phyloP scores from a whole-genome alignment of 176 grass and related monocot species.

The Rhynchospora breviuscula region DNA sequence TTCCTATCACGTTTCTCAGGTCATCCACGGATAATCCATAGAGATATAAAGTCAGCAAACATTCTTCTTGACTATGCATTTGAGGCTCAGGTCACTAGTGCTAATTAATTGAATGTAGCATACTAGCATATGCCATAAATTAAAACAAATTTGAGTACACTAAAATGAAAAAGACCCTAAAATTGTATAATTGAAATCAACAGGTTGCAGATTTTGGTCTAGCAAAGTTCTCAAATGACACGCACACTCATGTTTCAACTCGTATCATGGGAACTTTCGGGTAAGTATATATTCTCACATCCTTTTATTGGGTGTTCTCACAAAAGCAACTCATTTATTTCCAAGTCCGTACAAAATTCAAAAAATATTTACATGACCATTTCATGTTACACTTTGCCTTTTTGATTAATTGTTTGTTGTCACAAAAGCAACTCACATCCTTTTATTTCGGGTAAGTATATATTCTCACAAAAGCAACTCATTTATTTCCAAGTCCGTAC shows the following conservation, averaged over 20 bases:
- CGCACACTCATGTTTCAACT: constrained; percentile 58
- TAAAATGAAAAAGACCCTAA: neutral
- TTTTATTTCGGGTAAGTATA: neutral
- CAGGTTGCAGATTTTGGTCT: constrained; percentile 95
- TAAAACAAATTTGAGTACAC: neutral
- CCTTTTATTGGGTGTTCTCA: neutral
- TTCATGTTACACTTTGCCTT: neutral
- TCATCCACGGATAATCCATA: constrained; percentile 81
- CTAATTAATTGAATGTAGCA: neutral
- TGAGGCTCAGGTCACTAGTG: constrained; percentile 54
- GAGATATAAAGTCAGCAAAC: constrained; percentile 85
- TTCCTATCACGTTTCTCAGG: constrained; percentile 30
- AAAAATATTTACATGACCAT: neutral
- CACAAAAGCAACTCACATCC: too few species aligned
- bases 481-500: neutral
- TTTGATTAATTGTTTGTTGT: neutral
- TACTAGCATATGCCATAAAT: neutral
- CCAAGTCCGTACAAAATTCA: neutral
- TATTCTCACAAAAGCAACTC: neutral
- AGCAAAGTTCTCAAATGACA: constrained; percentile 62
- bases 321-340: neutral
- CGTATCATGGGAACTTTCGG: constrained; percentile 87
- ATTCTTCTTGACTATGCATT: constrained; percentile 82
- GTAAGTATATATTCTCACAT: constrained; percentile 27
- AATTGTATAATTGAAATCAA: neutral